Evolutionary conservation across 208 protist genomes (phyloP), one percentile per base, ranked within the genome.

Genomic region (Leptomonas seymouri): DNA sequence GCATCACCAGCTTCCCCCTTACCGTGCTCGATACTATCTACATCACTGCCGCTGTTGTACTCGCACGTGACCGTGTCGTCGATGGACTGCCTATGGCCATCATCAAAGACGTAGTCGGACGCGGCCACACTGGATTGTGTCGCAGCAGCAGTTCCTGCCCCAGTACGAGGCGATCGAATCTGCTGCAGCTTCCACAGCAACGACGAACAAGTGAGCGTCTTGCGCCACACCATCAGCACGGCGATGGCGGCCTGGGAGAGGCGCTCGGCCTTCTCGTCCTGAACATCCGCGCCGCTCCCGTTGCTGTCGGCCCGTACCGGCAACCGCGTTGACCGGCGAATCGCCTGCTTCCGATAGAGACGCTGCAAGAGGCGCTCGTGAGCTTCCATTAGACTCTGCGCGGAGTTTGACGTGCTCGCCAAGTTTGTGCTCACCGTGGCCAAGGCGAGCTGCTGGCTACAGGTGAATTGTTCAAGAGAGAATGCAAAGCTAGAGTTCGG

Each of bases 391-490:
- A 77, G 58, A 44, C 71, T 30, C 30, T 71, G 71, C 12, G 58
- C 27, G 1, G 64, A 55, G 58, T 77, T 71, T 7, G 55, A 49
- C 57, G 61, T 77, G 51, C n/a, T 53, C 20, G 25, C n/a, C 6
- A 71, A 27, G 50, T 77, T 59, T 0, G 71, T 34, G 65, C 48
- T 77, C 23, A 71, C 20, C 21, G 71, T 54, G 20, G 25, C 64
- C 34, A 77, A 39, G 27, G 63, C 71, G 18, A 77, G 71, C 39
- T 77, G 71, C 64, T 77, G 71, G 21, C 64, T 71, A 41, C 71
- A 57, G n/a, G 49, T 62, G 64, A 77, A 77, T 20, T 71, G 45
- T 27, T 77, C 64, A 34, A 77, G 50, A 11, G 71, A 77, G 58
- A 63, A 77, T 27, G 45, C 18, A 21, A 58, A 59, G 27, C 2